Evolutionary conservation across 2,329 filamentous ascomycete genomes (phyloP).

Genomic region (Claviceps sp.): DNA sequence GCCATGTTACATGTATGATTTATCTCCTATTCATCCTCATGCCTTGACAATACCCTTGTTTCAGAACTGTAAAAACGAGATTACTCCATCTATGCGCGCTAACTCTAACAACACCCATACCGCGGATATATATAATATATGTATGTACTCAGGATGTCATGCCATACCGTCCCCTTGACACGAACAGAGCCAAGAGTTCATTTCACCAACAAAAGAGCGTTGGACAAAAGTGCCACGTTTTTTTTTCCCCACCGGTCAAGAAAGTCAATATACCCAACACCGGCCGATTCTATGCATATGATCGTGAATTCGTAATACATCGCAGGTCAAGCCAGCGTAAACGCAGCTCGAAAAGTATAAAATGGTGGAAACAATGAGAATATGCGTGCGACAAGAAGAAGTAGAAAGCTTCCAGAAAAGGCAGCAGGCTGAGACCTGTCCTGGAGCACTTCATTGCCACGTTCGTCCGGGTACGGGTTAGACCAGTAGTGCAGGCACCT

Average conservation of each 20-base stretch:
- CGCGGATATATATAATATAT: no score
- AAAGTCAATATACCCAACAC: neutral
- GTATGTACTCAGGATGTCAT: neutral
- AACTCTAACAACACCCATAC: neutral
- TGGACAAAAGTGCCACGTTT: neutral
- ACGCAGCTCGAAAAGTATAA: neutral
- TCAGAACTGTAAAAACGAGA: neutral
- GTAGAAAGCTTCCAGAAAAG: neutral
- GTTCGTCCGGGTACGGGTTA: neutral
- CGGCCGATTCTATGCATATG: neutral
- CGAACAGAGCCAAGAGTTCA: neutral
- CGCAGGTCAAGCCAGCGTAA: neutral
- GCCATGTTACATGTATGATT: no score
- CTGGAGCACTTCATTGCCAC: neutral
- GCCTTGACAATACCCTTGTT: neutral
- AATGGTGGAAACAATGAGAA: no score
- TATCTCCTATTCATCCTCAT: neutral
- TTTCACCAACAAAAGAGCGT: neutral
- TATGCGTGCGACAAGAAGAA: neutral
- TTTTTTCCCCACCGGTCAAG: neutral
- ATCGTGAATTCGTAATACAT: constrained; percentile 3
- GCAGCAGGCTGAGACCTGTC: neutral
- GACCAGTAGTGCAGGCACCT: constrained; percentile 9
- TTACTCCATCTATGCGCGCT: neutral
- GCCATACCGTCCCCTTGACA: neutral